phyloP scores from a whole-genome alignment of 345 rosid species.

The Gossypium ekmanianum region DNA sequence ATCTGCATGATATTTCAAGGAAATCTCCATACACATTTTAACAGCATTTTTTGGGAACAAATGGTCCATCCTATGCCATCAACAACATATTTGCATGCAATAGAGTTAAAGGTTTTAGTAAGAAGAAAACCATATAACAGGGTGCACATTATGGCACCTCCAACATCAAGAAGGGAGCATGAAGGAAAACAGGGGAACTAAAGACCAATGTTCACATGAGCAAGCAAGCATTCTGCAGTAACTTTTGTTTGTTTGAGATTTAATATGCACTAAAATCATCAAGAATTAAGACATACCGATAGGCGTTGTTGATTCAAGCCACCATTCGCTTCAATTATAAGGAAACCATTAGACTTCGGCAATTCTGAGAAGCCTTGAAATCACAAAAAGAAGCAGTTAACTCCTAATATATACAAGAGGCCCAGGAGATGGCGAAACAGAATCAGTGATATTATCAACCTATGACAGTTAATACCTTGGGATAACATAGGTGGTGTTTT shows the following conservation, averaged over 20 bases:
- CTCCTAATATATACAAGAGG: neutral
- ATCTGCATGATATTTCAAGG: slow-evolving; percentile 1
- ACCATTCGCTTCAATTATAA: slow-evolving; percentile 95
- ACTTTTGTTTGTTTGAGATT: neutral
- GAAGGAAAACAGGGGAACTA: neutral
- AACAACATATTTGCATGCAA: neutral
- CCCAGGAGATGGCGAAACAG: neutral
- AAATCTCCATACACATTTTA: neutral
- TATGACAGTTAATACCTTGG: neutral
- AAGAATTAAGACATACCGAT: slow-evolving; percentile 57
- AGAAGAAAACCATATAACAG: neutral
- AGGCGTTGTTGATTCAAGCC: slow-evolving; percentile 97
- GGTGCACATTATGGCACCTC: neutral
- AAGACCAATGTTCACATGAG: neutral
- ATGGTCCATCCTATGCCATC: neutral
- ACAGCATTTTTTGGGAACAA: neutral
- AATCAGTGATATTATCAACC: neutral
- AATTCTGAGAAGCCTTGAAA: slow-evolving; percentile 41
- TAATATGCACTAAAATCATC: neutral
- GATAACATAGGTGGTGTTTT: neutral
- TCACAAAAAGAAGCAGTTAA: slow-evolving; percentile 22
- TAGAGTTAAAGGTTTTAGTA: neutral
- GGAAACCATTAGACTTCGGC: slow-evolving; percentile 75
- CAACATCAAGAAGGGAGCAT: neutral
- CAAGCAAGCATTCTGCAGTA: slow-evolving; percentile 4